Base-by-base conservation (phyloP, 2,329 filamentous ascomycete genomes). In the Tolypocladium tropicale region DNA sequence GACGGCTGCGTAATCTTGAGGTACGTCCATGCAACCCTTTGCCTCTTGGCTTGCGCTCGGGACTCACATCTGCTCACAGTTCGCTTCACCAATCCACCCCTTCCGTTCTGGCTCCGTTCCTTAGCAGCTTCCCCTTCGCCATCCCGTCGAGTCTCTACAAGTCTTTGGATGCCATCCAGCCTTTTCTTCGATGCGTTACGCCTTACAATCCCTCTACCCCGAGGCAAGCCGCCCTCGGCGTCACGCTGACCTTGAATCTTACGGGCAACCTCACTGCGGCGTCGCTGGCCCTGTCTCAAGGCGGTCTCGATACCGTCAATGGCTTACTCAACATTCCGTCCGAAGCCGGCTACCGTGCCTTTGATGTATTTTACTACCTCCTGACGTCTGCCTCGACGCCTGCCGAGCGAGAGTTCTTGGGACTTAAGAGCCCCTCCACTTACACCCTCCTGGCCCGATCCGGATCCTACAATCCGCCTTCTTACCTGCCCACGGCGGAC, bases 341-440 rank as follows among this genome's bases (percentile, higher is more conserved):
- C 0, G 85, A 96, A 67, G 67, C 84, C 7, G 94, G 94, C 14
- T 90, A 90, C 71, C 86, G 94, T 60, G 94, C 93, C 4, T 99
- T 99, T 64, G 93, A 99, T 67, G 94, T 95, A 53, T 97, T 99
- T 68, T 97, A 99, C 74, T 97, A 96, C 65, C 83, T 99, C 1
- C 79, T 97, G 46, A 95, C 92, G 0, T 91, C 89, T n/a, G 88
- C 89, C 0, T 95, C 94, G 0, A 94, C 90, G 1, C 84, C 88
- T 4, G 86, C 90, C 2, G 94, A 99, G 73, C 81, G 90, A 56
- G 93, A 97, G 68, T 95, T 92, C 58, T 76, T 99, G 16, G 85
- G 88, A 30, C 80, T 99, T 33, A 88, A 90, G 72, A 78, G 84
- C 10, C 83, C 89, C 3, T 87, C 89, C 4, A 79, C 82, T 48